Percentiles rank a stretch among this genome's conserved stretches.
These are phyloP conservation scores for Solanum okadae DNA, from an alignment of 257 asterid species.

Conservation along the genomic window DNA sequence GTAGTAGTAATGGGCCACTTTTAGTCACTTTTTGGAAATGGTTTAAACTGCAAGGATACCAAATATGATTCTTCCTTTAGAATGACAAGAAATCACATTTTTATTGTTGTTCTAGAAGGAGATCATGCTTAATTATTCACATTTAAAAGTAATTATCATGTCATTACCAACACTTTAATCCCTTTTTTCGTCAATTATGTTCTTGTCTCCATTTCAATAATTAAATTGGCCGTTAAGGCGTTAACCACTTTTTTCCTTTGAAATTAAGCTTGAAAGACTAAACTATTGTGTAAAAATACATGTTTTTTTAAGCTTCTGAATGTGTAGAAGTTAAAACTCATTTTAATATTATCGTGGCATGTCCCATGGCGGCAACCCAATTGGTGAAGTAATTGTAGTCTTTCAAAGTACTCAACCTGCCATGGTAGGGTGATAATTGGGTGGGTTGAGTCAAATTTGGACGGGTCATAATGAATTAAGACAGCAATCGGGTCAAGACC, in stretches of 20 bases:
- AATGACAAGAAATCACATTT: neutral
- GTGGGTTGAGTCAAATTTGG: no score
- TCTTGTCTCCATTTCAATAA: neutral
- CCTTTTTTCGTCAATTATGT: neutral
- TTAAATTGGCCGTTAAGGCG: neutral
- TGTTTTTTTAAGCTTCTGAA: neutral
- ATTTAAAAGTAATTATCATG: neutral
- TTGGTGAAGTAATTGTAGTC: constrained; percentile 18
- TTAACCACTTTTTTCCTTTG: neutral
- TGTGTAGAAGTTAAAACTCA: neutral
- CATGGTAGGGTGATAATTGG: neutral
- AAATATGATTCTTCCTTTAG: neutral
- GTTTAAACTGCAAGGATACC: neutral
- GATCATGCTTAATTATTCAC: neutral
- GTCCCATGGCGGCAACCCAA: constrained; percentile 12
- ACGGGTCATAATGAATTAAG: no score
- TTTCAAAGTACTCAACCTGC: constrained; percentile 13
- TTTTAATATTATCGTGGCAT: neutral
- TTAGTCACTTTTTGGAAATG: neutral
- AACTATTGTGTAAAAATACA: neutral
- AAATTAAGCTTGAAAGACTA: neutral
- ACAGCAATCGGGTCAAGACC: rapidly evolving
- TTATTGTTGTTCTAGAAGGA: neutral
- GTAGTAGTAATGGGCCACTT: neutral
- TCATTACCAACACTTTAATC: neutral